Percentiles rank a stretch among this genome's conserved stretches.
Evolutionary conservation across 306 rosid genomes (phyloP).

Genomic region (Begonia peltatifolia): DNA sequence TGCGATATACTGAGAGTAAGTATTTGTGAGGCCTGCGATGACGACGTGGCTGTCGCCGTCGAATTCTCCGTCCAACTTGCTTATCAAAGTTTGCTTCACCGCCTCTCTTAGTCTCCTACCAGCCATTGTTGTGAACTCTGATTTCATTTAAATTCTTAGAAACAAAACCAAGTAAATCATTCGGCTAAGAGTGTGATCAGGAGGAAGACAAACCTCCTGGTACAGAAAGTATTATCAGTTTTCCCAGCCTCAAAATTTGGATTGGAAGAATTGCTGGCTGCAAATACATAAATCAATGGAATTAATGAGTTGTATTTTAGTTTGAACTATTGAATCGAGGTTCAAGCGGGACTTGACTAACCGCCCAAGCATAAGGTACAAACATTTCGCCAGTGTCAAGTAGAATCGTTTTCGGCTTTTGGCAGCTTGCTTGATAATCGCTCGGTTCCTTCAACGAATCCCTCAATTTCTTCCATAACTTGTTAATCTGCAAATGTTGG

Average conservation of each 20-base stretch:
- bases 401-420: conserved; percentile 63
- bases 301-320: neutral
- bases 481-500: conserved; percentile 34
- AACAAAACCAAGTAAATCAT: too few species aligned
- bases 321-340: neutral
- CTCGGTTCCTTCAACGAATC: conserved; percentile 46
- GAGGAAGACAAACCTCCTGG: conserved; percentile 63
- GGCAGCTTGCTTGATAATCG: conserved; percentile 52
- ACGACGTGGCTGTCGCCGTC: conserved; percentile 35
- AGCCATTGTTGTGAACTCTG: conserved; percentile 86
- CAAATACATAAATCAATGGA: conserved; percentile 10
- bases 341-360: conserved; percentile 8
- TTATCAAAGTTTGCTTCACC: conserved; percentile 46
- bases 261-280: conserved; percentile 88
- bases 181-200: neutral
- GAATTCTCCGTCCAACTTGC: conserved; percentile 42
- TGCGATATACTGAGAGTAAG: conserved; percentile 69
- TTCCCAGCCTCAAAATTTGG: conserved; percentile 71
- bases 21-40: conserved; percentile 76
- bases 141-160: too few species aligned
- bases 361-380: conserved; percentile 82
- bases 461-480: conserved; percentile 31
- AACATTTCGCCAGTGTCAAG: conserved; percentile 73
- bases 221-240: conserved; percentile 62
- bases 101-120: conserved; percentile 69